Evolutionary conservation across 257 asterid species (phyloP), one percentile per base, ranked within the genome.

Genomic region (Solanum dulcamara): DNA sequence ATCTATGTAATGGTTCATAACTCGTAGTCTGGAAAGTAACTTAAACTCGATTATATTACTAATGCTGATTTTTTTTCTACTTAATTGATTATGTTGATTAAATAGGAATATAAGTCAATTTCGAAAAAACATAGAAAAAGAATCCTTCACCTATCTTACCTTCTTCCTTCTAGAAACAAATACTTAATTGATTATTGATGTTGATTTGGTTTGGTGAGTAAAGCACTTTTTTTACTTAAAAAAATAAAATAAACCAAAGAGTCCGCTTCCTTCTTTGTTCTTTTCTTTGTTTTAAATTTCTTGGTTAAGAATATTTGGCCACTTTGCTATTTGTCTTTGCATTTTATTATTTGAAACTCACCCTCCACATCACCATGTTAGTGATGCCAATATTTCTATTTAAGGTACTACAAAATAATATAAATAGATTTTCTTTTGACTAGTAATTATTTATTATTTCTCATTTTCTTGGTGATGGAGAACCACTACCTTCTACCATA

Each of bases 151-250:
- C 75, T 37, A 87, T 81, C 87, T 42, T 68, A 87, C 89, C 87
- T 37, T 70, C 89, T 80, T 84, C 72, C 84, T 87, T 87, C 89
- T 87, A 87, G 89, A 87, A 87, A 84, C 85, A 42, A 57, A 64
- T 35, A 62, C 37, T 26, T 62, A 30, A 66, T 30, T 64, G 40
- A 66, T 7, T 32, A 55, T 75, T 44, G 81, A 42, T 24, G 81
- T 44, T 75, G 81, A 75, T 86, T 83, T 38, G 87, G 85, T 84
- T 62, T 79, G 87, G 81, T 38, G 24, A 79, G 40, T 0, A 37
- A 32, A 53, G 79, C 20, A 59, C 35, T 50, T 6, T 17, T 24
- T 66, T 28, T 24, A 60, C n/a, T 26, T 0, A 3, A 26, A 42
- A 75, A 24, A 35, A 55, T 14, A 55, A n/a, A n/a, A 20, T 17